Percentiles rank a stretch among this genome's conserved stretches.
Evolutionary conservation across 2,329 filamentous ascomycete genomes (phyloP).

Genomic region (Hyphodiscus sp.): DNA sequence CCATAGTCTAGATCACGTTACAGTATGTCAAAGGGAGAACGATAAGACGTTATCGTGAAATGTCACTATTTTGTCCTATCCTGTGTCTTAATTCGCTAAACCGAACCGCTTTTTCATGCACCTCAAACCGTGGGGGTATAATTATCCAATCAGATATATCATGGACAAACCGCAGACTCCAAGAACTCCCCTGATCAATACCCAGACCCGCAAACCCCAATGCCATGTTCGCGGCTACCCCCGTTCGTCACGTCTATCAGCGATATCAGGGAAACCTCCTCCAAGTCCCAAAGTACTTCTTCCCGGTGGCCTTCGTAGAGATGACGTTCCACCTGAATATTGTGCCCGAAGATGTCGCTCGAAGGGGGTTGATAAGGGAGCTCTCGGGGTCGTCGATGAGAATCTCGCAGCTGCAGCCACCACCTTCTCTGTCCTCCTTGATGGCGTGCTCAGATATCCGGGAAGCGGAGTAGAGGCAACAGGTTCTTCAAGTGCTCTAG

Average conservation of each 20-base stretch:
- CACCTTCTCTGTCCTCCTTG: slow-evolving; percentile 38
- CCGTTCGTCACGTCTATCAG: slow-evolving; percentile 17
- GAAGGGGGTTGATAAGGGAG: slow-evolving; percentile 38
- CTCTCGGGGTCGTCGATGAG: slow-evolving; percentile 38
- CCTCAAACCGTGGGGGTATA: not conserved
- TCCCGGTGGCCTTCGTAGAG: slow-evolving; percentile 12
- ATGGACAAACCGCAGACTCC: not conserved
- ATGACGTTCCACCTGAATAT: slow-evolving; percentile 21
- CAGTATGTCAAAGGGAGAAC: not conserved
- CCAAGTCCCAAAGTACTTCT: slow-evolving; percentile 19
- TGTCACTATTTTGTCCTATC: not conserved
- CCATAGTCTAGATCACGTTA: not conserved
- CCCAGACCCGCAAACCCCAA: slow-evolving; percentile 5
- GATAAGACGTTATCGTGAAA: not conserved
- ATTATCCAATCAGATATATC: not conserved
- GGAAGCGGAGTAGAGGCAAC: slow-evolving; percentile 16
- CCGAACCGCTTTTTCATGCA: not conserved
- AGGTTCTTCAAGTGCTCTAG: slow-evolving; percentile 16
- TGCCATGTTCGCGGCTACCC: not conserved
- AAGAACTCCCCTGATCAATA: slow-evolving; percentile 1
- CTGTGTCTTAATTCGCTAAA: not conserved
- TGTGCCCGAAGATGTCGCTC: slow-evolving; percentile 31
- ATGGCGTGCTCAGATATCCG: slow-evolving; percentile 36
- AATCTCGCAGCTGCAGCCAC: slow-evolving; percentile 33
- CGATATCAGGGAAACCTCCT: slow-evolving; percentile 25